phyloP scores from a whole-genome alignment of 2,329 filamentous ascomycete genomes.

The Pseudogymnoascus sp. region DNA sequence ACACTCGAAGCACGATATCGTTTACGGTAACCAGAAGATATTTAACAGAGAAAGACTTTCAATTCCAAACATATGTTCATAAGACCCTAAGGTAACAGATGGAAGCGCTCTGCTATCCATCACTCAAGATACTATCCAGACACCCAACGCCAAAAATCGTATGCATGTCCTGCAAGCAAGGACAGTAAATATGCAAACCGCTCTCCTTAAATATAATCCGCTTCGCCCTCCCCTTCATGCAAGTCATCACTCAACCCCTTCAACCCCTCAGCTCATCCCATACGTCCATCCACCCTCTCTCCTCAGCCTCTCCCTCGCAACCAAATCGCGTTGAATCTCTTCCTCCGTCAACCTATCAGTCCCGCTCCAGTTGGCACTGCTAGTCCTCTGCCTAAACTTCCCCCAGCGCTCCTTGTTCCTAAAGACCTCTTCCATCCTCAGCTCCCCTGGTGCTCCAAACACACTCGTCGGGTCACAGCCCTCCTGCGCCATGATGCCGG shows the following conservation, averaged over 20 bases:
- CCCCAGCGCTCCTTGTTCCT: constrained; percentile 79
- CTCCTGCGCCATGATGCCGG: constrained; percentile 73
- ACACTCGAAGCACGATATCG: neutral
- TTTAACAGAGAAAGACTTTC: neutral
- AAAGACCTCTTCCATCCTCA: constrained; percentile 97
- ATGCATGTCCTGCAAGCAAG: neutral
- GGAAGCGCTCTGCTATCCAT: constrained; percentile 5
- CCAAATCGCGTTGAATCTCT: constrained; percentile 73
- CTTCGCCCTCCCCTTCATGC: neutral
- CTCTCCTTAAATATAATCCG: constrained; percentile 4
- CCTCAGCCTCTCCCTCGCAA: constrained; percentile 70
- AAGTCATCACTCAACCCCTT: neutral
- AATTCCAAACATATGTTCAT: constrained; percentile 8
- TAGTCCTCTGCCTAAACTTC: constrained; percentile 84
- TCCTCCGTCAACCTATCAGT: constrained; percentile 79
- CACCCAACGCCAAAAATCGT: constrained; percentile 6
- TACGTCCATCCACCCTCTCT: constrained; percentile 83
- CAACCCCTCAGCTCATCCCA: constrained; percentile 19
- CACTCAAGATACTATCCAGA: constrained; percentile 5
- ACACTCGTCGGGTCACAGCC: constrained; percentile 75
- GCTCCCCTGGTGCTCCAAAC: constrained; percentile 79
- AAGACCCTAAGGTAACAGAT: neutral
- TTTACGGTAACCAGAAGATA: neutral
- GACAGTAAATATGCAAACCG: constrained; percentile 7
- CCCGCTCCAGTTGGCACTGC: constrained; percentile 88